Evolutionary conservation across 192 early-diverging fungal species (phyloP).

Genomic region (Coemansia sp.): DNA sequence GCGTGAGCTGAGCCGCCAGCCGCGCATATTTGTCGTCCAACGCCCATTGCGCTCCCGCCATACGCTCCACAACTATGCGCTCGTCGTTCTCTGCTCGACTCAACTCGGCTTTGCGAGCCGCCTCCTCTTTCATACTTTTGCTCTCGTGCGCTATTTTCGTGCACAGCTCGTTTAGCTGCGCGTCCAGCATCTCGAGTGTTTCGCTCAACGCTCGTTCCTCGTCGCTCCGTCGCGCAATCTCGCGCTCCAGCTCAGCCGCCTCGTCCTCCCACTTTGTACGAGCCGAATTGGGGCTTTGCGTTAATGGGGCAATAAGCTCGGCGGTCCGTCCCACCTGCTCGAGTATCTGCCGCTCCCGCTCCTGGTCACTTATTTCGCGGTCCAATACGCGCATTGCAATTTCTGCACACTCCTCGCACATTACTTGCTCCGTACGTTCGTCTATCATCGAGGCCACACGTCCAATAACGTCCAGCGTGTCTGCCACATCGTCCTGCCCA

Average conservation of each 20-base stretch:
- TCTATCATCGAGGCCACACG: conserved; percentile 79
- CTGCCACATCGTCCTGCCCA: conserved; percentile 23
- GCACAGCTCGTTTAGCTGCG: conserved; percentile 43
- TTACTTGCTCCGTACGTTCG: conserved; percentile 75
- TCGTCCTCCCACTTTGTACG: conserved; percentile 26
- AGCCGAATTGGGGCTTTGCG: too few relatives aligned
- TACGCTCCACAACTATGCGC: conserved; percentile 59
- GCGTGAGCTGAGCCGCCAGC: conserved; percentile 73
- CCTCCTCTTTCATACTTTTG: conserved; percentile 53
- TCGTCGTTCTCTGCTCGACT: conserved; percentile 66
- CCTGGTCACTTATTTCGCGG: conserved; percentile 66
- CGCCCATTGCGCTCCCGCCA: conserved; percentile 76
- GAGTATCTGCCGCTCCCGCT: conserved; percentile 75
- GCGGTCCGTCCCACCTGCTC: conserved; percentile 67
- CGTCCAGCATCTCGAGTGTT: conserved; percentile 50
- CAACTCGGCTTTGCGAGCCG: conserved; percentile 57
- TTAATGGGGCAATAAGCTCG: too few relatives aligned
- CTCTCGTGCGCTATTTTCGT: conserved; percentile 52
- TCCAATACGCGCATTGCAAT: conserved; percentile 70
- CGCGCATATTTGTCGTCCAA: conserved; percentile 77
- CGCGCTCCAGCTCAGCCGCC: conserved; percentile 55
- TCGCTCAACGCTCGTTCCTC: conserved; percentile 46
- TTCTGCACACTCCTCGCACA: conserved; percentile 92
- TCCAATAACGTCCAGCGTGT: conserved; percentile 45
- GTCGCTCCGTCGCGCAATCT: conserved; percentile 56